These are phyloP conservation scores for Claviceps maximensis DNA, from an alignment of 2,329 filamentous ascomycete genomes.

Conservation along the genomic window DNA sequence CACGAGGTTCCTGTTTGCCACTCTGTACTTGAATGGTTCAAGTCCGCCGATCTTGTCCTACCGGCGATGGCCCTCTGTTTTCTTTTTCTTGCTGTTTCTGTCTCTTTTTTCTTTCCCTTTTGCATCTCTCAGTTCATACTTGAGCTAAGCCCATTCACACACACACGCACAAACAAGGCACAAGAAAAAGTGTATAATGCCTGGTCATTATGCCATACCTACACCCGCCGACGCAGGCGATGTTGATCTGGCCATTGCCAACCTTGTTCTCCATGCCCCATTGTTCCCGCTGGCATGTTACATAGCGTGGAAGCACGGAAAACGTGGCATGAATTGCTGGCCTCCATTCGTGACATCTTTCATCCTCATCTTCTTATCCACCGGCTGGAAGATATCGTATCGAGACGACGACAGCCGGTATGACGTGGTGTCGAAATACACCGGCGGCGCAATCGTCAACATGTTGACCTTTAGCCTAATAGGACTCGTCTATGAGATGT, in stretches of 20 bases:
- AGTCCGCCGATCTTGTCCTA: not conserved
- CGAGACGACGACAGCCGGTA: not conserved
- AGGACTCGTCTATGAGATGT: not conserved
- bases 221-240: not conserved
- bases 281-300: not conserved
- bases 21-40: not conserved
- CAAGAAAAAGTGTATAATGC: not conserved
- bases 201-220: not conserved
- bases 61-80: not conserved
- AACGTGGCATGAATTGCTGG: not conserved
- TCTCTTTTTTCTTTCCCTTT: not conserved
- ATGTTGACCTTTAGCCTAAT: not conserved
- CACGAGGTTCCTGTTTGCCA: not conserved
- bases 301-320: constrained; percentile 2
- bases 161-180: not conserved
- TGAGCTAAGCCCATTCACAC: not conserved
- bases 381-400: not conserved
- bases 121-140: not conserved
- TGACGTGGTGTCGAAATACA: not conserved
- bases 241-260: not conserved
- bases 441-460: not conserved
- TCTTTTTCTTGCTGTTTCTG: not conserved
- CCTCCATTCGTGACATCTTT: not conserved
- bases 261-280: not conserved
- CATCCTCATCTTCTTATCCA: not conserved